Evolutionary conservation across 228 moss, liverwort and hornwort genomes (phyloP), one percentile per base, ranked within the genome.

Genomic region (Sphagnum magellanicum): DNA sequence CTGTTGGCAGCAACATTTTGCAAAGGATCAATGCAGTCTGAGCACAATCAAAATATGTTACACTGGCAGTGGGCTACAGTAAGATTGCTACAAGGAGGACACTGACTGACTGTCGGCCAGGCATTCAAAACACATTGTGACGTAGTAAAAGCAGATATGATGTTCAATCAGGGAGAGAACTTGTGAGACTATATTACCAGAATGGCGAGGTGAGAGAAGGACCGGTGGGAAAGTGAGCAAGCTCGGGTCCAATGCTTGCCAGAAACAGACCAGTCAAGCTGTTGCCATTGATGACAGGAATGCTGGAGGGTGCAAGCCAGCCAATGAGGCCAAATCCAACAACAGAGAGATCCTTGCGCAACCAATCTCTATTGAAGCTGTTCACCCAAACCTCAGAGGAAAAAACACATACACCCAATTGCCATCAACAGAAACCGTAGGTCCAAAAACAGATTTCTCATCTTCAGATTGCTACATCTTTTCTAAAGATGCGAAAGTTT

Each of bases 201-300:
- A 94, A 98, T 8, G 98, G 98, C 15, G 98, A 98, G 57, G 98
- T 90, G 4, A 94, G 84, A 5, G 90, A 70, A 16, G 98, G 98
- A 59, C 98, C 98, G 0, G 92, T 98, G 52, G 98, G 94, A 82
- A 85, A 98, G 67, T 98, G 98, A 9, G 98, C 92, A 5, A 98
- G 87, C 89, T 98, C 98, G 0, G 98, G 92, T 52, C 98, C 98
- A 52, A 98, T 98, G 87, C 94, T 98, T 51, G 74, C 8, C 6
- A 98, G 0, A 79, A 98, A 98, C 58, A 98, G 63, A 32, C 94
- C 87, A 14, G 93, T 93, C 72, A 98, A 69, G 81, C 98, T 98
- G 50, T 92, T 83, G 16, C 98, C 98, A 10, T 89, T 89, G 66
- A 98, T 98, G 67, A 84, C 4, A 0, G 98, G 94, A 68, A 98